Conservation (phyloP, 352 stramenopile genomes). For the Phytopythium mirpurense region DNA sequence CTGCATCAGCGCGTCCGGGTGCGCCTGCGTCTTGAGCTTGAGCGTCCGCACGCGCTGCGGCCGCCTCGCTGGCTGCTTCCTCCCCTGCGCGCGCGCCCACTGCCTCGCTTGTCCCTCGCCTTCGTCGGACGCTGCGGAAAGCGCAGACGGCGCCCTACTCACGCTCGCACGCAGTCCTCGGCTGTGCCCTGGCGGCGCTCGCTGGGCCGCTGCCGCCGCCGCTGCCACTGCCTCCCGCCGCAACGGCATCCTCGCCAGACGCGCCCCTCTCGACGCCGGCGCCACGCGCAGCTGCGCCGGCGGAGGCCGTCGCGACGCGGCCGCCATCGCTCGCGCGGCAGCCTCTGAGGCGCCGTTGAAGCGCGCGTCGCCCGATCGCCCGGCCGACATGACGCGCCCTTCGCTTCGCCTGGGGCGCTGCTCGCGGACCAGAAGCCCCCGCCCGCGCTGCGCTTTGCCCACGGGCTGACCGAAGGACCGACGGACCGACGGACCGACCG, state of each 20-base stretch:
- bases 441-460: too few species aligned
- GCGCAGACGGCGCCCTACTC: neutral
- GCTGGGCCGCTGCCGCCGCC: neutral
- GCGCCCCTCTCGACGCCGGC: neutral
- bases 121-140: neutral
- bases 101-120: neutral
- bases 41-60: slow-evolving; percentile 52
- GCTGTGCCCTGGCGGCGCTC: neutral
- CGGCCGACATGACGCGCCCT: neutral
- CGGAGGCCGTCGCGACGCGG: neutral
- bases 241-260: neutral
- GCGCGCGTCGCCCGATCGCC: neutral
- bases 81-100: slow-evolving; percentile 3
- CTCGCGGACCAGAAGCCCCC: neutral
- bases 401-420: too few species aligned
- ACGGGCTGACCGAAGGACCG: neutral
- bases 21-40: slow-evolving; percentile 43
- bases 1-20: slow-evolving; percentile 48
- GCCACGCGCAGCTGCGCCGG: slow-evolving; percentile 4
- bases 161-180: neutral
- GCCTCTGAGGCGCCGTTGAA: neutral
- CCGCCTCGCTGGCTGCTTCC: slow-evolving; percentile 12
- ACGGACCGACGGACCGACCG: neutral
- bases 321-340: neutral
- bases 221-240: neutral